Evolutionary conservation across 345 rosid genomes (phyloP).

Genomic region (Conringia planisiliqua): DNA sequence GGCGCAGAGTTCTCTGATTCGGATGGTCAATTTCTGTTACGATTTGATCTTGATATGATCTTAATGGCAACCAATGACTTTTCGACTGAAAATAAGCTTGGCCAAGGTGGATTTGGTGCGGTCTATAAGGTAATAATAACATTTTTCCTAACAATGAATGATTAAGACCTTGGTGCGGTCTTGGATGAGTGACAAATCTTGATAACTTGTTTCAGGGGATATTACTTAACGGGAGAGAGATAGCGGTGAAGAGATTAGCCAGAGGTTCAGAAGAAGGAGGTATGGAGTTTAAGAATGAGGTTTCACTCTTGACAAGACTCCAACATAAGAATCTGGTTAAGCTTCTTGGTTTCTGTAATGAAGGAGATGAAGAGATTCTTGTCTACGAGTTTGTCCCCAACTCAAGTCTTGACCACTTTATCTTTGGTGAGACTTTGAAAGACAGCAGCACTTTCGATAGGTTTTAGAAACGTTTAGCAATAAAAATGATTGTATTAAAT

Average conservation of each 20-base stretch:
- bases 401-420: slow-evolving; percentile 45
- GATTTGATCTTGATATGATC: slow-evolving; percentile 19
- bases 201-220: slow-evolving; percentile 34
- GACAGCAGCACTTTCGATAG: not conserved
- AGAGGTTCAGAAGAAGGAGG: slow-evolving; percentile 47
- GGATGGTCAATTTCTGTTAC: slow-evolving; percentile 7
- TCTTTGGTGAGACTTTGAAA: slow-evolving; percentile 36
- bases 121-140: slow-evolving; percentile 35
- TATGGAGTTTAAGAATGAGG: slow-evolving; percentile 50
- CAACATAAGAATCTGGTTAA: slow-evolving; percentile 58
- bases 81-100: slow-evolving; percentile 31
- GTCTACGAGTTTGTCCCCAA: slow-evolving; percentile 51
- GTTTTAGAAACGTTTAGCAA: not conserved
- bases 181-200: not conserved
- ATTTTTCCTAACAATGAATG: too few relatives aligned
- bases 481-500: not conserved
- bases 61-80: slow-evolving; percentile 21
- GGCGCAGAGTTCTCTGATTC: slow-evolving; percentile 12
- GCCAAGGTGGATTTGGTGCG: slow-evolving; percentile 44
- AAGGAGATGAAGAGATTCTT: slow-evolving; percentile 44
- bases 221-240: slow-evolving; percentile 33
- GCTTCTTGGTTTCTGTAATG: slow-evolving; percentile 50
- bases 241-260: slow-evolving; percentile 49
- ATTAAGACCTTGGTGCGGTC: too few relatives aligned
- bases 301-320: slow-evolving; percentile 46